Evolutionary conservation across 2,329 filamentous ascomycete genomes (phyloP).

Genomic region (Lachnellula suecica): DNA sequence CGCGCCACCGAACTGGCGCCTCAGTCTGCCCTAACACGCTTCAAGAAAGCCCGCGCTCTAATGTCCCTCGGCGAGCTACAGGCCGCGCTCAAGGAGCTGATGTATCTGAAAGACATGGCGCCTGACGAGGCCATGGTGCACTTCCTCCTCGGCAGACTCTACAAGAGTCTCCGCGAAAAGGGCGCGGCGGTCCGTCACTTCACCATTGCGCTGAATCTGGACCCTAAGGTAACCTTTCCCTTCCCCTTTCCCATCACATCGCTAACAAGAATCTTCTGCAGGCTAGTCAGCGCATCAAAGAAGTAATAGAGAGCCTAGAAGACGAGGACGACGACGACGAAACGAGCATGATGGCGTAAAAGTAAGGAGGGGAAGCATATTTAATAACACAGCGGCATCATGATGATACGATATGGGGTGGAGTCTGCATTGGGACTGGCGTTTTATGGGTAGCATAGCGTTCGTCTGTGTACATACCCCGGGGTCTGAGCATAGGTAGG

Average conservation of each 20-base stretch:
- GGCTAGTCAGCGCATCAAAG: conserved; percentile 93
- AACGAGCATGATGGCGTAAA: conserved; percentile 26
- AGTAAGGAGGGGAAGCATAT: not conserved
- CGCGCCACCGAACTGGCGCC: conserved; percentile 82
- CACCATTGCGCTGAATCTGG: conserved; percentile 90
- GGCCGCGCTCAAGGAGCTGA: conserved; percentile 76
- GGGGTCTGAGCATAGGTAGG: not conserved
- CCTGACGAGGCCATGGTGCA: conserved; percentile 96
- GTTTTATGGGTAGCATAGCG: not conserved
- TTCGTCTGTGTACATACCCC: not conserved
- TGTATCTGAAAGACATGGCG: conserved; percentile 85
- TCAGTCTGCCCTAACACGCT: conserved; percentile 76
- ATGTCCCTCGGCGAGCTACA: conserved; percentile 72
- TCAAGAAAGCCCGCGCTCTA: conserved; percentile 88
- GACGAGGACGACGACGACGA: conserved; percentile 65
- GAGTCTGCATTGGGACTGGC: conserved; percentile 9
- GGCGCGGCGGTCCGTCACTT: conserved; percentile 87
- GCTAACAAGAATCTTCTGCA: conserved; percentile 41
- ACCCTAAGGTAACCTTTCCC: conserved; percentile 76
- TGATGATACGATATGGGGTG: conserved; percentile 12
- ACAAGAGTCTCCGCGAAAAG: conserved; percentile 70
- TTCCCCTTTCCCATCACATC: conserved; percentile 7
- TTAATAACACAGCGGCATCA: conserved; percentile 1
- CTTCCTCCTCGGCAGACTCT: conserved; percentile 85
- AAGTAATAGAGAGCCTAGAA: conserved; percentile 90